phyloP scores from a whole-genome alignment of 768 basidiomycete species.

The Russula abietina region DNA sequence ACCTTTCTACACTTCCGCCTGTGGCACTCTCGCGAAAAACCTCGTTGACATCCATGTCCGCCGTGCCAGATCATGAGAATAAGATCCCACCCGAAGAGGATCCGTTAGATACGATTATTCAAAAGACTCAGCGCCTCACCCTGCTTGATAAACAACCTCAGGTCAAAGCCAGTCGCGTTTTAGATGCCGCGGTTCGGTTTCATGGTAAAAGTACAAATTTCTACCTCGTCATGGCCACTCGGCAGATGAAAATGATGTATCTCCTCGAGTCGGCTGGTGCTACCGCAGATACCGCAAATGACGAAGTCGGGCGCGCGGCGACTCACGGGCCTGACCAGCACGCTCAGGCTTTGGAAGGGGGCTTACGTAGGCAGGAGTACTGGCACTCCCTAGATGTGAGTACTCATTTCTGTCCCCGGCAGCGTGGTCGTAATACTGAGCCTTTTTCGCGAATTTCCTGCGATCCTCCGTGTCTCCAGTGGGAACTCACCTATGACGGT shows the following conservation, averaged over 20 bases:
- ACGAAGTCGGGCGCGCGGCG: background rate
- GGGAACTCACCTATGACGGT: slow-evolving; percentile 54
- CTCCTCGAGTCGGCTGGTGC: slow-evolving; percentile 8
- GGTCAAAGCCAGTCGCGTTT: slow-evolving; percentile 19
- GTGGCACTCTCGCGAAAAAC: slow-evolving; percentile 5
- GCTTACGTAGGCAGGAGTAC: slow-evolving; percentile 16
- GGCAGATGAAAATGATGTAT: slow-evolving; percentile 11
- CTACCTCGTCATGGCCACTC: slow-evolving; percentile 12
- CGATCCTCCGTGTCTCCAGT: slow-evolving; percentile 35
- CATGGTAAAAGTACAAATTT: slow-evolving; percentile 21
- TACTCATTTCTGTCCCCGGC: background rate
- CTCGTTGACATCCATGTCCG: slow-evolving; percentile 1
- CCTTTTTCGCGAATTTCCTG: background rate
- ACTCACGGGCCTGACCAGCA: background rate
- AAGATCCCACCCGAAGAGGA: slow-evolving; percentile 5
- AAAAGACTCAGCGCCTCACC: slow-evolving; percentile 17
- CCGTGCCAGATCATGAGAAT: background rate
- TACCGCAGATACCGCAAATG: slow-evolving; percentile 1
- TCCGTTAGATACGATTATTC: background rate
- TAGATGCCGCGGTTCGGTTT: slow-evolving; percentile 18
- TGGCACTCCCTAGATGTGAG: slow-evolving; percentile 24
- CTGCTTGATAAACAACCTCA: slow-evolving; percentile 13
- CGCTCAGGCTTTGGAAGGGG: background rate
- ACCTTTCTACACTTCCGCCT: slow-evolving; percentile 9
- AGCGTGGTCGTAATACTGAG: background rate